Base-by-base conservation (phyloP, 2,329 filamentous ascomycete genomes). In the Phaeosphaeriaceae sp. region DNA sequence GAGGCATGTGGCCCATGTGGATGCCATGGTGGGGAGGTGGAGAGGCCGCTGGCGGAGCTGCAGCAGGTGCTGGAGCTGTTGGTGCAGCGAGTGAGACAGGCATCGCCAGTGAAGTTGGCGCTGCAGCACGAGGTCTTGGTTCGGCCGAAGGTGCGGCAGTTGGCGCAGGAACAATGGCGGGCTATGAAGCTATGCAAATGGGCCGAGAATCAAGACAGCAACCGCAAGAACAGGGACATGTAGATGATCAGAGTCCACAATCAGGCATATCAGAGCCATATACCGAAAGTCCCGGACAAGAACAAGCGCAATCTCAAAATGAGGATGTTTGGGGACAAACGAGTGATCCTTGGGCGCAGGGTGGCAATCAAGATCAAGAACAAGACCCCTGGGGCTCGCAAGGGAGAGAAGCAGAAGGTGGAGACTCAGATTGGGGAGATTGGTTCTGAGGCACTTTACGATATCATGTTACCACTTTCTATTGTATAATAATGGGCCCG, bases 181-280 rank as follows among this genome's bases (percentile, higher is more conserved):
- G 83, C 3, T 85, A 85, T 58, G 85, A 86, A 66, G 83, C 83
- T 4, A 83, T 86, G 82, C 81, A 83, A 52, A 68, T 82, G 52
- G 79, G 80, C 2, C 69, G 75, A 56, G 72, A 71, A 45, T 38
- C 46, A 21, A 42, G 36, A 6, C 56, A 63, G 17, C 52, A 59
- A 40, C 37, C 46, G 6, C 50, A 57, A 33, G 47, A 52, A 11
- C 23, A 26, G 23, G 23, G 23, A 26, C 13, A 21, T 15, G 49
- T 43, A n/a, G 67, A 70, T 36, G 50, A 62, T 18, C 56, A 62
- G 39, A 70, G 66, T 17, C 63, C 66, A n/a, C 63, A 67, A 42
- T 53, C 61, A 17, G 44, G 47, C 4, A 38, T 9, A 9, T 42
- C 40, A 18, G 60, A 70, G 37, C 59, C 64, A 3, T 60, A 64